phyloP scores from a whole-genome alignment of 2,329 filamentous ascomycete genomes.

The Penicillium sp. region DNA sequence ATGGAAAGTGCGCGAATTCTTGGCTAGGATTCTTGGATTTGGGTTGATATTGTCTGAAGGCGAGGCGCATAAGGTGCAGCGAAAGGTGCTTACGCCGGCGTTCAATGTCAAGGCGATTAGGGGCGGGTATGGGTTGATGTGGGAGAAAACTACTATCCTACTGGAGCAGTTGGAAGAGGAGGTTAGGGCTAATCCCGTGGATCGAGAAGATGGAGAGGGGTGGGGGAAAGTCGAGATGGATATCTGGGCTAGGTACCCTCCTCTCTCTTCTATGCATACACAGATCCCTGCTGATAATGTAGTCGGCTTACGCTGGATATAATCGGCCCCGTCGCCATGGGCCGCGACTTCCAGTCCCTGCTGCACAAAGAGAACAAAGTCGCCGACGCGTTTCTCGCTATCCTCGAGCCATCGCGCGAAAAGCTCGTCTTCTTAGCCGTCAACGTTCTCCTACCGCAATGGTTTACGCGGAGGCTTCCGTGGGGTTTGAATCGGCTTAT shows the following conservation, averaged over 20 bases:
- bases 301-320: slow-evolving; percentile 55
- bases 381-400: slow-evolving; percentile 48
- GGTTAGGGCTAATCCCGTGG: slow-evolving; percentile 24
- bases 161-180: slow-evolving; percentile 33
- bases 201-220: slow-evolving; percentile 20
- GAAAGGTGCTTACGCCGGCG: slow-evolving; percentile 33
- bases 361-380: slow-evolving; percentile 50
- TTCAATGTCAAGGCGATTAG: slow-evolving; percentile 37
- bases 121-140: slow-evolving; percentile 33
- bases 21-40: slow-evolving; percentile 48
- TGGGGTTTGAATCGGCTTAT: slow-evolving; percentile 31
- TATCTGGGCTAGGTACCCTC: slow-evolving; percentile 12
- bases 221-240: slow-evolving; percentile 31
- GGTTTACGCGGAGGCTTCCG: slow-evolving; percentile 48
- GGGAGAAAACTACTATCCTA: slow-evolving; percentile 33
- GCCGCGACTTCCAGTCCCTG: slow-evolving; percentile 53
- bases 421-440: slow-evolving; percentile 43
- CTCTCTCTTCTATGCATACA: neutral
- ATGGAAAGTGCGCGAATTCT: slow-evolving; percentile 38
- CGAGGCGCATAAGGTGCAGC: slow-evolving; percentile 47
- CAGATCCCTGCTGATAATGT: slow-evolving; percentile 47
- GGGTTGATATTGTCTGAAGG: slow-evolving; percentile 51
- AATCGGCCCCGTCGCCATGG: slow-evolving; percentile 56
- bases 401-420: slow-evolving; percentile 46
- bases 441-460: slow-evolving; percentile 47